A percentile compares a stretch with the other conserved stretches of the same genome.
These are phyloP conservation scores for Microglena sp. DNA, from an alignment of 139 green algal species.

Conservation along the genomic window DNA sequence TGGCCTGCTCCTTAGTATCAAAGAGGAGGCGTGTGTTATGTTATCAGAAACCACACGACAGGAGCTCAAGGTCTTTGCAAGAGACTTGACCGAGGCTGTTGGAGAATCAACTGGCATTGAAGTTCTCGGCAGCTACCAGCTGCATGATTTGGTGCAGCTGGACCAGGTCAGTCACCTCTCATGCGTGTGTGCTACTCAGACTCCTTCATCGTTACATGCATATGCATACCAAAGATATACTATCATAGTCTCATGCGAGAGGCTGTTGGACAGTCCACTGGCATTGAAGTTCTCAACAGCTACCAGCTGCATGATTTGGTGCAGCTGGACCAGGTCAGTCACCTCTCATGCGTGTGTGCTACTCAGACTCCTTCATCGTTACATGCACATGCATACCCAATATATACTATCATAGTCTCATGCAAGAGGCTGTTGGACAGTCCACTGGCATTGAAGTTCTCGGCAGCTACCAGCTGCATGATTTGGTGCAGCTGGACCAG, in stretches of 20 bases:
- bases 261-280: no score
- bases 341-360: no score
- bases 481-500: constrained; percentile 87
- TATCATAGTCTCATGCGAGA: no score
- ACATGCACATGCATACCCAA: no score
- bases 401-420: no score
- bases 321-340: constrained; percentile 41
- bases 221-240: no score
- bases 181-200: no score
- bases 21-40: constrained; percentile 50
- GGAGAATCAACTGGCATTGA: constrained; percentile 44
- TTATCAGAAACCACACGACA: constrained; percentile 62
- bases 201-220: no score
- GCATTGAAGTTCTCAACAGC: constrained; percentile 62
- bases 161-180: constrained; percentile 19
- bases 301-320: constrained; percentile 94
- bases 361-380: no score
- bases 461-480: constrained; percentile 85
- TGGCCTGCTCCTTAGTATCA: constrained; percentile 80
- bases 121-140: constrained; percentile 73
- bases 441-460: constrained; percentile 56
- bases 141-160: constrained; percentile 90
- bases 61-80: constrained; percentile 75
- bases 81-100: constrained; percentile 66
- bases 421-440: no score